Evolutionary conservation across 148 eudicot genomes (phyloP), one percentile per base, ranked within the genome.

Genomic region (Limonium bicolor): DNA sequence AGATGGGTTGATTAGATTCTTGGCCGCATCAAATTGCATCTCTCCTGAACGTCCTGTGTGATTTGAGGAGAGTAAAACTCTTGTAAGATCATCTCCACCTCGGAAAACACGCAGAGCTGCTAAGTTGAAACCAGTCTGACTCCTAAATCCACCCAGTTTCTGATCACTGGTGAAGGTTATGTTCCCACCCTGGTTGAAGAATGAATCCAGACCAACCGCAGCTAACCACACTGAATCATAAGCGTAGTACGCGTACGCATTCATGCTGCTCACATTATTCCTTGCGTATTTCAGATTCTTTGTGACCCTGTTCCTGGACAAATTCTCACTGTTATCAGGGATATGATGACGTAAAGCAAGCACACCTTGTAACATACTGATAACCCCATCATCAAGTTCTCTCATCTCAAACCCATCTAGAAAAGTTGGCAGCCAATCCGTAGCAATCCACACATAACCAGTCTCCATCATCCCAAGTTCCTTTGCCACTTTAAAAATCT

Each of bases 141-240:
- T 48, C 17, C 30, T 44, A 32, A 8, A 24, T 19, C 35, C 9
- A 2, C 20, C 27, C 36, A 60, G 36, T 31, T 13, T 34, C 4
- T 42, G 55, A 33, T 51, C 44, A 31, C 31, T 34, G 27, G 18
- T 9, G 7, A 41, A 19, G 24, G 73, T 42, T 45, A 68, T 30
- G 35, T 53, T 54, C 16, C 34, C 51, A 5, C 48, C 57, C n/a
- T 50, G 41, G 7, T 51, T 40, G 3, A 68, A 37, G 24, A 58
- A 51, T 36, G 36, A 34, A 39, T 68, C 58, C 54, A 68, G 44
- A 12, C 68, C 26, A 54, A 16, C 58, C 14, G 73, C 69, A 16
- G 61, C 68, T 37, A 48, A 17, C 65, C 69, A 68, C 3, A 63
- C 69, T 2, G 73, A 31, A 46, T 68, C 73, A 54, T 68, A 68